Conservation (phyloP, 192 early-diverging fungal genomes). For the Linnemannia exigua region DNA sequence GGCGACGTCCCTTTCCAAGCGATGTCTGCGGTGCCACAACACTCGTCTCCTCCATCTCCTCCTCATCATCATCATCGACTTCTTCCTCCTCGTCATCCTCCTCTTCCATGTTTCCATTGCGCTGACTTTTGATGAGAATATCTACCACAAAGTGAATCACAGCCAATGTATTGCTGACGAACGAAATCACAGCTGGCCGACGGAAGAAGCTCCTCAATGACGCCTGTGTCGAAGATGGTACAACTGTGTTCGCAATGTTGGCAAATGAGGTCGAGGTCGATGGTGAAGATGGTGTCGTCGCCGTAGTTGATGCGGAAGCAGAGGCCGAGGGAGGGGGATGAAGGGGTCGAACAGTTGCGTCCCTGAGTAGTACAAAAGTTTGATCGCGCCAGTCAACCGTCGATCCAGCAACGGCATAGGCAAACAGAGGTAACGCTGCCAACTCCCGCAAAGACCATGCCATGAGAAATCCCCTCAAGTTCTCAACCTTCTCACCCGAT, state of each 20-base stretch:
- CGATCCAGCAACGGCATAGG: conserved; percentile 84
- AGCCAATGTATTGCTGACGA: conserved; percentile 47
- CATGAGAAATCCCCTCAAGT: conserved; percentile 65
- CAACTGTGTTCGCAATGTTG: conserved; percentile 43
- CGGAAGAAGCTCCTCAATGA: conserved; percentile 43
- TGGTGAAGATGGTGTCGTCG: background rate
- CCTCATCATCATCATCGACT: background rate
- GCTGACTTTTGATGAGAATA: conserved; percentile 57
- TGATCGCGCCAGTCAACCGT: conserved; percentile 92
- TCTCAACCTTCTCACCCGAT: conserved; percentile 45
- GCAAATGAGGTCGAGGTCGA: conserved; percentile 26
- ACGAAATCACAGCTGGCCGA: conserved; percentile 51
- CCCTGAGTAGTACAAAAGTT: conserved; percentile 68
- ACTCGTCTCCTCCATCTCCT: background rate
- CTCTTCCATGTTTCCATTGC: conserved; percentile 56
- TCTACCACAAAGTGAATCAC: conserved; percentile 59
- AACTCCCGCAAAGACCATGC: conserved; percentile 90
- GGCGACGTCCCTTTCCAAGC: background rate
- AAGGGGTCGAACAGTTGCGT: conserved; percentile 70
- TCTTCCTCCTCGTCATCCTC: conserved; percentile 17
- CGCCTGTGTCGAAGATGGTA: conserved; percentile 39
- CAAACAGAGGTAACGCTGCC: conserved; percentile 86
- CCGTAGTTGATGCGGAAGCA: background rate
- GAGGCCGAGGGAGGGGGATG: conserved; percentile 6
- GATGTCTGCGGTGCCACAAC: background rate